Percentiles rank a stretch among this genome's conserved stretches.
phyloP scores from a whole-genome alignment of 305 asterid genomes.

The Rubia balearica region DNA sequence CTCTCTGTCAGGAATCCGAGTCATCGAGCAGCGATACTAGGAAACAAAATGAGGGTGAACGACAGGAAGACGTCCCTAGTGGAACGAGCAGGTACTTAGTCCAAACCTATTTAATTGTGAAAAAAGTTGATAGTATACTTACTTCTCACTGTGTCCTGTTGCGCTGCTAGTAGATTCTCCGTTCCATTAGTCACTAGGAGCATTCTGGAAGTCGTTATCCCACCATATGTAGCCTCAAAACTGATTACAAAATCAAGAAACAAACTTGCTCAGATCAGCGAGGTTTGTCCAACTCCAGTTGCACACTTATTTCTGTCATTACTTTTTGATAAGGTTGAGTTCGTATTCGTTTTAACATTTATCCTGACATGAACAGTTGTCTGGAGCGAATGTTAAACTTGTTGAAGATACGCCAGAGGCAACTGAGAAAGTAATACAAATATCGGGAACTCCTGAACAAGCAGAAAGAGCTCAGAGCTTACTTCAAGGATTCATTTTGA shows the following conservation, averaged over 20 bases:
- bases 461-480: constrained; percentile 92
- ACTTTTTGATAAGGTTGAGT: constrained; percentile 9
- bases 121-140: background rate
- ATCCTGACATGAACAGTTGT: constrained; percentile 41
- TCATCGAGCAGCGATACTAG: constrained; percentile 31
- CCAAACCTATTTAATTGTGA: background rate
- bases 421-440: constrained; percentile 66
- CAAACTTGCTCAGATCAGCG: constrained; percentile 72
- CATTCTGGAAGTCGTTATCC: constrained; percentile 76
- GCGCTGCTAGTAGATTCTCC: constrained; percentile 36
- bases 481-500: constrained; percentile 92
- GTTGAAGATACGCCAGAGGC: constrained; percentile 60
- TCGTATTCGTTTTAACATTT: constrained; percentile 7
- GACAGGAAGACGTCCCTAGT: constrained; percentile 56
- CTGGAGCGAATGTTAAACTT: constrained; percentile 81
- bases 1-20: constrained; percentile 49
- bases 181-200: constrained; percentile 81
- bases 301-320: background rate
- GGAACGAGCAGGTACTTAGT: constrained; percentile 47
- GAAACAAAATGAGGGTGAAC: constrained; percentile 58
- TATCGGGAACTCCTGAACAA: constrained; percentile 91
- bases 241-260: constrained; percentile 72
- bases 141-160: background rate
- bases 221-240: constrained; percentile 69
- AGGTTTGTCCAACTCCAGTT: constrained; percentile 37